Base-by-base conservation (phyloP, 2,329 filamentous ascomycete species). In the Coleophoma crateriformis region DNA sequence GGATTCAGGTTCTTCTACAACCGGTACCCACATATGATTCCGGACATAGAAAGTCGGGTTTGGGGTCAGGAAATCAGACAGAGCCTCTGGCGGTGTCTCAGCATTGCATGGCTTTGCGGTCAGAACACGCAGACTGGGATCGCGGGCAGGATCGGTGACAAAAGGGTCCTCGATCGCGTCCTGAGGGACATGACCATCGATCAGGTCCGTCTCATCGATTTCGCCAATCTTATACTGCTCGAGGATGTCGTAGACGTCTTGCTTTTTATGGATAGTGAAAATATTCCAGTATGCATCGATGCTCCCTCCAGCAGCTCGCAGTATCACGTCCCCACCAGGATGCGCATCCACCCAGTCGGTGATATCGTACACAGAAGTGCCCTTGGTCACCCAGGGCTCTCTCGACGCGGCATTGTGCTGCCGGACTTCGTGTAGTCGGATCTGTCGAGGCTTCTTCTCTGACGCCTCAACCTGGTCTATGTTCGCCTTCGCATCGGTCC, bases 221-320 rank as follows among this genome's bases (percentile, higher is more conserved):
- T 75, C 76, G 27, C 84, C 84, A 43, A 87, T 81, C 22, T 77
- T 68, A 59, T 82, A 87, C 56, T 81, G 75, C n/a, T 79, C 72
- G 0, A 87, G 70, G 38, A 87, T 83, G 46, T 85, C 79, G 51
- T 76, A 75, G 6, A 87, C 81, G 52, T 87, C 79, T 39, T 79
- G 71, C 15, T 76, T 74, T 62, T 86, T 82, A 68, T 87, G 84
- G 51, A 87, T 86, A 43, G 76, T 73, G 61, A 87, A 87, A 47
- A 87, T 84, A 51, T 85, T 72, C 84, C 84, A 87, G 66, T 85
- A 87, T 0, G 78, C 76, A 46, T 87, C 83, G 45, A 87, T 77
- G 48, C 76, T 78, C 35, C 78, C 77, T 3, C 84, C 84, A 1
- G 81, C 82, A 1, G 84, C 84, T 32, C 79, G 75, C 8, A 87